These are phyloP conservation scores for Apiospora saccharicola DNA, from an alignment of 2,329 filamentous ascomycete genomes.

Conservation along the genomic window DNA sequence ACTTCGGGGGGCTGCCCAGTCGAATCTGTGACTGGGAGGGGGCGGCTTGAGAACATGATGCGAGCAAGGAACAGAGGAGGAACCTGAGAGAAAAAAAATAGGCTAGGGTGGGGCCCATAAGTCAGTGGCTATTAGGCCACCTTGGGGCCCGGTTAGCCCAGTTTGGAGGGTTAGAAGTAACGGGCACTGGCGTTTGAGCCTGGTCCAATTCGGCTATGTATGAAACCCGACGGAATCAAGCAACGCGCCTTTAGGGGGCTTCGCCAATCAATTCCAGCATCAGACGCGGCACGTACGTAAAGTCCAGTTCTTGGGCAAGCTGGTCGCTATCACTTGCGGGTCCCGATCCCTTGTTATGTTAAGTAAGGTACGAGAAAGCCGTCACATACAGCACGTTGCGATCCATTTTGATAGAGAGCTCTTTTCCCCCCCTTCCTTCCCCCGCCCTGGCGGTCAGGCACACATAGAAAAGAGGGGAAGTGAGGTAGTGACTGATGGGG, in stretches of 20 bases:
- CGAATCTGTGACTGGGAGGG: conserved; percentile 4
- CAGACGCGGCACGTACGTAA: background rate
- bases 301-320: background rate
- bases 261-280: background rate
- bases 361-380: no score
- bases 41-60: conserved; percentile 17
- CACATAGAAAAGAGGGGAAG: background rate
- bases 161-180: conserved; percentile 22
- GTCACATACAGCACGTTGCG: background rate
- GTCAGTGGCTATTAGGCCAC: conserved; percentile 16
- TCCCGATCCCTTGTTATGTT: background rate
- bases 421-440: background rate
- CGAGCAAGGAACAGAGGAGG: conserved; percentile 13
- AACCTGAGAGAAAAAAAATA: conserved; percentile 7
- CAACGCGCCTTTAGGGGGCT: conserved; percentile 11
- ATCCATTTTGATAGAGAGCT: background rate
- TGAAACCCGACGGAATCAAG: conserved; percentile 16
- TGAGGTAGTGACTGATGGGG: background rate
- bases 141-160: conserved; percentile 13
- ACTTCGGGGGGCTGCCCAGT: background rate
- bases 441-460: background rate
- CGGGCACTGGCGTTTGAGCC: conserved; percentile 20
- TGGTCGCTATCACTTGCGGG: background rate
- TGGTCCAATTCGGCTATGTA: conserved; percentile 18
- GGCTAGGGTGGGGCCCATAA: conserved; percentile 17